phyloP scores from a whole-genome alignment of 192 early-diverging fungal genomes.

The Physocladia obscura region DNA sequence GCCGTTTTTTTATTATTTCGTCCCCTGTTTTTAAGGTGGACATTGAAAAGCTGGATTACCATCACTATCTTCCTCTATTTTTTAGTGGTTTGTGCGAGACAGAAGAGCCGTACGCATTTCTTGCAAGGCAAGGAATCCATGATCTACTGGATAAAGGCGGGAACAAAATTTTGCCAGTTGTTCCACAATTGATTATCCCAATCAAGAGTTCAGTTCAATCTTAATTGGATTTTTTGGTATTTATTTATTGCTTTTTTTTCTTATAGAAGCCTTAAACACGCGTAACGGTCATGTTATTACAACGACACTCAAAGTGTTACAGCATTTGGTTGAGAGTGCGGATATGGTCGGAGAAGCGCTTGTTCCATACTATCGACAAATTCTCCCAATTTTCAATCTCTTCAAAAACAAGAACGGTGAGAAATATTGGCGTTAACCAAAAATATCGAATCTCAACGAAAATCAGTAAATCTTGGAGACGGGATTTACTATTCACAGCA shows the following conservation, averaged over 20 bases:
- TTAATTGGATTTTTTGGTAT: background rate
- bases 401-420: slow-evolving; percentile 68
- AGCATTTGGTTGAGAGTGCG: slow-evolving; percentile 63
- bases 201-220: slow-evolving; percentile 52
- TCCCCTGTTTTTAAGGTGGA: slow-evolving; percentile 47
- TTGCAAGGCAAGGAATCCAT: slow-evolving; percentile 64
- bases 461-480: slow-evolving; percentile 60
- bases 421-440: background rate
- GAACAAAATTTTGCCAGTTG: slow-evolving; percentile 61
- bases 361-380: slow-evolving; percentile 65
- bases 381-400: slow-evolving; percentile 62
- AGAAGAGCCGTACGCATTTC: slow-evolving; percentile 63
- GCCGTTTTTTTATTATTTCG: background rate
- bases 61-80: slow-evolving; percentile 67
- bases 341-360: slow-evolving; percentile 67
- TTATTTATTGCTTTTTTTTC: background rate
- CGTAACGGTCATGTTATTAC: slow-evolving; percentile 63
- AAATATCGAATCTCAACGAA: background rate
- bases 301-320: slow-evolving; percentile 60
- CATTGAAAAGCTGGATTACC: slow-evolving; percentile 67
- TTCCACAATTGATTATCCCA: slow-evolving; percentile 64
- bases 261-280: slow-evolving; percentile 63
- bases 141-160: slow-evolving; percentile 64
- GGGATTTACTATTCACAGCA: slow-evolving; percentile 68
- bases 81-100: slow-evolving; percentile 65